Evolutionary conservation across 2,329 filamentous ascomycete species (phyloP), one percentile per base, ranked within the genome.

Genomic region (Colletotrichum acutatum): DNA sequence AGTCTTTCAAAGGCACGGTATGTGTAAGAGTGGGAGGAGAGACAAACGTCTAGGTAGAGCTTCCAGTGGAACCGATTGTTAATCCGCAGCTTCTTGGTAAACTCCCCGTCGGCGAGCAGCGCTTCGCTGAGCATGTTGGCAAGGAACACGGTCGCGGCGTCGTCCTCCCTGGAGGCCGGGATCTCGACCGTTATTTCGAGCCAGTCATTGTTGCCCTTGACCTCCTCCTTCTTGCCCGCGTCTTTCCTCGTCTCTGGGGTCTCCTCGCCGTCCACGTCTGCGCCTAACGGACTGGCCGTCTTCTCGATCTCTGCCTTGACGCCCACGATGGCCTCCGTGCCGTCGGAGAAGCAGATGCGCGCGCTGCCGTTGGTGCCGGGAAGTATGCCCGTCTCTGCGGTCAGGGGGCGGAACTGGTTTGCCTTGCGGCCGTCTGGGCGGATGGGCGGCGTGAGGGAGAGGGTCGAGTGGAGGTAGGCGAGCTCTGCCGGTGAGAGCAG

Each of bases 21-120:
- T 19, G 16, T 16, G 11, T n/a, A 54, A 37, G 24, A 52, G n/a
- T n/a, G 11, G 32, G 72, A 66, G 49, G 22, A 34, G 30, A 28
- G 53, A 87, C 94, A 79, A 82, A 98, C 95, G 84, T 99, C 97
- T 75, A 99, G 89, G 83, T 96, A 98, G 70, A 99, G 83, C 84
- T 95, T 94, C 97, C 97, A 99, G 86, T 98, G 96, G 87, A 96
- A 99, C 57, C 95, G 90, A 72, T 88, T 85, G 84, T 98, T 98
- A 81, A 99, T 98, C 83, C 92, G 93, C 79, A 99, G 83, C 78
- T 92, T 90, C 81, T 90, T 91, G 75, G 89, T 88, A 81, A 94
- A 89, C 78, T 88, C 88, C 24, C 91, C 92, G 82, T 91, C 93
- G 37, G 91, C 92, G 72, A 97, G 87, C 83, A 99, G 82, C 68